Evolutionary conservation across 495 filamentous ascomycete species (phyloP), one percentile per base, ranked within the genome.

Genomic region (Penicillium waksmanii): DNA sequence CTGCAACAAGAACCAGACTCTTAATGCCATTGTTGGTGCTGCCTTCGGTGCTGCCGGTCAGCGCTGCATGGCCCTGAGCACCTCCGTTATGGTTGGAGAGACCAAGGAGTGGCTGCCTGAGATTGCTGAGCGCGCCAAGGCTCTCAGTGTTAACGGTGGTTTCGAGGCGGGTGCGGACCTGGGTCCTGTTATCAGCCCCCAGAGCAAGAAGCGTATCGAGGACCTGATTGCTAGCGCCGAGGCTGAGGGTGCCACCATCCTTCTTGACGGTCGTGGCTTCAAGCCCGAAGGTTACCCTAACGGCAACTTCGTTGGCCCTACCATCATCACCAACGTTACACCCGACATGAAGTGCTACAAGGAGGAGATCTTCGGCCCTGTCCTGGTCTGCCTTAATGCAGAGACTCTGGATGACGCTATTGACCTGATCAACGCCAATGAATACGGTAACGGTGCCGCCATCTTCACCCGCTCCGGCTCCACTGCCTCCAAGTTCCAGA

Each of bases 1-100:
- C 80, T 91, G 89, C 78, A 97, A 97, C 80, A 97, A 97, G 85
- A 97, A 98, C 77, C 93, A 97, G 31, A 88, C 96, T 58, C 77
- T 99, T 56, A 97, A 97, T 72, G 90, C 93, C 15, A 92, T 99
- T 68, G 86, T 91, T 13, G 95, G 95, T 48, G 95, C 95, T 56
- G 95, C 95, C 19, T 99, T 98, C 63, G 95, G 95, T 61, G 95
- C 95, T 67, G 95, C 95, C 57, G 95, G 95, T 40, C 95, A 99
- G 82, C 84, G 95, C 47, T 99, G 95, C 74, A 98, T 99, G 95
- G 95, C 95, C 42, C 81, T 99, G 59, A 96, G 91, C 66, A 96
- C 96, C 0, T 73, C 94, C 5, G 93, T 99, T 57, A 92, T 93
- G 82, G 92, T 99, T 17, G 95, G 92, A 56, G 91, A 95, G 83